These are phyloP conservation scores for Neospermospora avenae DNA, from an alignment of 2,329 filamentous ascomycete genomes.

Conservation along the genomic window DNA sequence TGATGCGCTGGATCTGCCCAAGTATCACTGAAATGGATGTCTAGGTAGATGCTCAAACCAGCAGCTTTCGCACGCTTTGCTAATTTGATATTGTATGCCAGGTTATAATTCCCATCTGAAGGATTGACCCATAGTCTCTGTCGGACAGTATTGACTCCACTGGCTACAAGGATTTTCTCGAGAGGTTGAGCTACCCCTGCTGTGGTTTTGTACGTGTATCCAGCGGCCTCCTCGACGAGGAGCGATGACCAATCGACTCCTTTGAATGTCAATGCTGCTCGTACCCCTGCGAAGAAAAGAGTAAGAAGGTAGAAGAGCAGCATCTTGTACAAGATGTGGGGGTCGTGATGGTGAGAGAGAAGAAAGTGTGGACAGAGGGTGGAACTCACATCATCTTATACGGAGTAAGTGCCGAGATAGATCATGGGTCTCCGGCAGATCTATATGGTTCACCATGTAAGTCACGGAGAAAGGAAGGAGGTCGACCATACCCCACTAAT, in stretches of 20 bases:
- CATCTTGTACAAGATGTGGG: constrained; percentile 1
- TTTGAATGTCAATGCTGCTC: constrained; percentile 52
- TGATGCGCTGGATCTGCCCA: constrained; percentile 69
- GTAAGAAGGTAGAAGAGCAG: constrained; percentile 11
- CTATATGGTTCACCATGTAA: background rate
- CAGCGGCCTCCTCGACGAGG: constrained; percentile 57
- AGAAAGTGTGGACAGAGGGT: background rate
- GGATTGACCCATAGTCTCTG: constrained; percentile 72
- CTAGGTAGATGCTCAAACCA: constrained; percentile 55
- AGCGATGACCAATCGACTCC: constrained; percentile 71
- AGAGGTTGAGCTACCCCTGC: constrained; percentile 52
- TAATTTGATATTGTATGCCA: constrained; percentile 68
- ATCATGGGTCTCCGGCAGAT: background rate
- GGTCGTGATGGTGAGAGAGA: background rate
- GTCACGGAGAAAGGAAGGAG: no score
- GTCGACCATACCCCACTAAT: no score
- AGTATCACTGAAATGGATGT: constrained; percentile 65
- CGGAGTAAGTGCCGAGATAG: no score
- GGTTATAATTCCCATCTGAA: constrained; percentile 60
- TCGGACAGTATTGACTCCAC: constrained; percentile 66
- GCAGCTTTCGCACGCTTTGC: constrained; percentile 61
- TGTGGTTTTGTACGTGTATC: constrained; percentile 57
- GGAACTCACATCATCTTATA: background rate
- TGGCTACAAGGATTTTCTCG: constrained; percentile 58
- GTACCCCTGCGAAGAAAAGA: constrained; percentile 11